Evolutionary conservation across 371 early-diverging fungal genomes (phyloP).

Genomic region (Mucor indicus): DNA sequence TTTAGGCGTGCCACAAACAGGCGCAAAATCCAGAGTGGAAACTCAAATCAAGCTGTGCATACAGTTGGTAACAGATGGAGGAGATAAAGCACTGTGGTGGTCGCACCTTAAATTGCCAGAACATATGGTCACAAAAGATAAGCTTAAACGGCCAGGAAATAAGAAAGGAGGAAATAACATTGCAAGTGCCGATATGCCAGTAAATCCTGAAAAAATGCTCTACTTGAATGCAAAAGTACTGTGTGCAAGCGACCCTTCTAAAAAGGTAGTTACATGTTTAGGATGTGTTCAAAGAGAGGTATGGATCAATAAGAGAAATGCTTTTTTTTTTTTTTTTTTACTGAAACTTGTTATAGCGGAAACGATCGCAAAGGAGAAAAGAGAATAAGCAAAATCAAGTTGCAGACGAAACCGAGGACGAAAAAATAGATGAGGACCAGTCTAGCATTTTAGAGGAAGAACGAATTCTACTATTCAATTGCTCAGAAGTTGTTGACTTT

Average conservation of each 20-base stretch:
- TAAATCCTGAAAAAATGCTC: constrained; percentile 44
- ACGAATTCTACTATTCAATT: constrained; percentile 81
- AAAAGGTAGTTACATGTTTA: constrained; percentile 76
- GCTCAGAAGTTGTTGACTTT: constrained; percentile 82
- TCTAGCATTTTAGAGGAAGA: constrained; percentile 61
- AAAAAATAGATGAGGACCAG: constrained; percentile 41
- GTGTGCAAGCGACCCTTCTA: constrained; percentile 82
- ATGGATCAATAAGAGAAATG: background rate
- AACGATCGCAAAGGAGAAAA: constrained; percentile 51
- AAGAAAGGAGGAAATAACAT: background rate
- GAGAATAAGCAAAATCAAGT: constrained; percentile 29
- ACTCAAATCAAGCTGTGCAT: constrained; percentile 92
- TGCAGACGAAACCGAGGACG: constrained; percentile 21
- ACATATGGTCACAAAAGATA: constrained; percentile 78
- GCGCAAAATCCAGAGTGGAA: constrained; percentile 90
- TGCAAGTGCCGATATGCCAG: constrained; percentile 1
- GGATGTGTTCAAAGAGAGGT: constrained; percentile 87
- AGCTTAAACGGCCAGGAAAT: constrained; percentile 33
- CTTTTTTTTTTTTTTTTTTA: background rate
- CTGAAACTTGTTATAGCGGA: constrained; percentile 28
- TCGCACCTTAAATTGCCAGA: constrained; percentile 84
- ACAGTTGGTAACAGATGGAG: constrained; percentile 76
- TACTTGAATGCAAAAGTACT: constrained; percentile 76
- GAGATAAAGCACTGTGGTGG: constrained; percentile 79
- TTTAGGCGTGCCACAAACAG: constrained; percentile 74